Evolutionary conservation across 2,329 filamentous ascomycete genomes (phyloP).

Genomic region (Ceratocystis colombiana): DNA sequence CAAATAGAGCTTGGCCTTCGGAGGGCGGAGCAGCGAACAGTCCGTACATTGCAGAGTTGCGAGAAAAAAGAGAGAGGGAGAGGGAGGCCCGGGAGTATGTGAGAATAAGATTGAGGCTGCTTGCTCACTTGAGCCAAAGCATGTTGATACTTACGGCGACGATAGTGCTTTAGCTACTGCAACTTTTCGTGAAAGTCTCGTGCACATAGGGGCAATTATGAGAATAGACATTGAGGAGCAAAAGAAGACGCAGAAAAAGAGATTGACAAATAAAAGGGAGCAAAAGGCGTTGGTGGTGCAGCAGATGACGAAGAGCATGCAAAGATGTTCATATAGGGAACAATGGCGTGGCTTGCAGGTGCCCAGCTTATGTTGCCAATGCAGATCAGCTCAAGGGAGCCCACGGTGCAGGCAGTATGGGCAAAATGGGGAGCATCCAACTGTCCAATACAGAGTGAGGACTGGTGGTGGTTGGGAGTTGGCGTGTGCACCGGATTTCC

Average conservation of each 20-base stretch:
- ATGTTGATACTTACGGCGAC: neutral
- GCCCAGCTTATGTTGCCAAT: neutral
- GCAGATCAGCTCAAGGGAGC: neutral
- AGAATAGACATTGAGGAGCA: neutral
- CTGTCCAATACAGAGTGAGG: neutral
- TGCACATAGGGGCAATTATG: too few relatives aligned
- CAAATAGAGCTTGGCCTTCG: too few relatives aligned
- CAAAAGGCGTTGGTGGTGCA: neutral
- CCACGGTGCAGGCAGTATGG: neutral
- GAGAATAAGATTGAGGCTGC: neutral
- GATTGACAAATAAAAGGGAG: neutral
- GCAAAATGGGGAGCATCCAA: neutral
- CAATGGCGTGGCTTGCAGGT: neutral
- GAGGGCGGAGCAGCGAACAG: neutral
- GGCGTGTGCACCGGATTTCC: neutral
- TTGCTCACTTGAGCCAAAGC: neutral
- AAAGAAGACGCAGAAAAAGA: neutral
- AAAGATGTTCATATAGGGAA: neutral
- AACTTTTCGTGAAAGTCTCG: neutral
- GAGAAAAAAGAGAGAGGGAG: neutral
- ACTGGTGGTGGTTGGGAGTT: neutral
- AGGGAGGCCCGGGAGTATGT: neutral
- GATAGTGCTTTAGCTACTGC: neutral
- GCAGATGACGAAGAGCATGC: neutral
- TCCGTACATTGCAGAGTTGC: neutral